A percentile compares a stretch with the other conserved stretches of the same genome.
phyloP scores from a whole-genome alignment of 2,329 filamentous ascomycete species.

The Xylariaceae sp. region DNA sequence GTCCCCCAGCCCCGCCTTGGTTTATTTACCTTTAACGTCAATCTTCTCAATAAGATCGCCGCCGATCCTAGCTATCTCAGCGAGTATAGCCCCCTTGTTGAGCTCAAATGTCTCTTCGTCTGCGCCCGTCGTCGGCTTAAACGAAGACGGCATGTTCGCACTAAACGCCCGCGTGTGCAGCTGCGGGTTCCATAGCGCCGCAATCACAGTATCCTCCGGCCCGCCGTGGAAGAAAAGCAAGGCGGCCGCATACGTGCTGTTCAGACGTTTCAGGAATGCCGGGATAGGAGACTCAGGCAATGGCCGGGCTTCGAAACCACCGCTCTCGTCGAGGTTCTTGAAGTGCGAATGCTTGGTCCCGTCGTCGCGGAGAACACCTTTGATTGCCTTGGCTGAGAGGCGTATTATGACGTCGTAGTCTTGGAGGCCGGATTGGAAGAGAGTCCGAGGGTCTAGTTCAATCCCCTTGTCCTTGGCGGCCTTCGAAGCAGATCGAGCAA shows the following conservation, averaged over 20 bases:
- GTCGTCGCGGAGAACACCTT: constrained; percentile 36
- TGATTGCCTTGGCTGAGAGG: constrained; percentile 52
- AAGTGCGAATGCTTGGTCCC: constrained; percentile 48
- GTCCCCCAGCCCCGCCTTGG: no score
- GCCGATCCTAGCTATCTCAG: constrained; percentile 66
- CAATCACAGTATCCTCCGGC: constrained; percentile 50
- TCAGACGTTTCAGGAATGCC: constrained; percentile 62
- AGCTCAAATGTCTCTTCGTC: constrained; percentile 50
- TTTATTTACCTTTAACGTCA: constrained; percentile 39
- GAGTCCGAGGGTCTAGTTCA: constrained; percentile 46
- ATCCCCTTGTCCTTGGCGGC: constrained; percentile 50
- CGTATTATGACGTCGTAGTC: constrained; percentile 88
- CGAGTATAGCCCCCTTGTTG: constrained; percentile 61
- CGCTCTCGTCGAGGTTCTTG: constrained; percentile 71
- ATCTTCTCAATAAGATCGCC: constrained; percentile 64
- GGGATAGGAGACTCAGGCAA: constrained; percentile 56
- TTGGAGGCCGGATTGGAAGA: constrained; percentile 67
- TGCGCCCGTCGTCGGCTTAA: constrained; percentile 47
- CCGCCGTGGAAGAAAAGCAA: constrained; percentile 76
- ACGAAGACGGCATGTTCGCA: constrained; percentile 64
- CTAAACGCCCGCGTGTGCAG: constrained; percentile 57
- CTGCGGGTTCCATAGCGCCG: constrained; percentile 54
- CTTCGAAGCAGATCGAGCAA: constrained; percentile 71
- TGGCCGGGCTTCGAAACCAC: constrained; percentile 33
- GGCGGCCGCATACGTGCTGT: constrained; percentile 58